Base-by-base conservation (phyloP, 2,329 filamentous ascomycete genomes). In the Ophiosphaerella narmari region DNA sequence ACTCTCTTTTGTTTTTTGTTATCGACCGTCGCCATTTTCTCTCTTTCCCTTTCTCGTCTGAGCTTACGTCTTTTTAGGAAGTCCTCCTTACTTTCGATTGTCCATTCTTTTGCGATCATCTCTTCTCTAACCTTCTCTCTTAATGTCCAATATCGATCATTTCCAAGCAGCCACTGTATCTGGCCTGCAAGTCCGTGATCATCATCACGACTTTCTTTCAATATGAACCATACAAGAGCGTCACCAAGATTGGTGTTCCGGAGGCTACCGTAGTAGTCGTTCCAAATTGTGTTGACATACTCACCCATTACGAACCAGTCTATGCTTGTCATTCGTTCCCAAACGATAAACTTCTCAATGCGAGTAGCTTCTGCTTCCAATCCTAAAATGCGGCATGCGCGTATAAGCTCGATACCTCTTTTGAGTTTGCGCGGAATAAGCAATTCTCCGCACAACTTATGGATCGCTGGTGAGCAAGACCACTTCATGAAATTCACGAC, bases 401-500 rank as follows among this genome's bases (percentile, higher is more conserved):
- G 31, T 3, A 34, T 36, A 1, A 48, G 48, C 5, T 43, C 40
- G 7, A 54, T 48, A 4, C 43, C 45, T 26, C 49, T 48, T 16
- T 39, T 43, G 18, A 46, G 34, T 26, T 41, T 39, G 9, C 43
- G 45, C 8, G 52, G 52, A 1, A 44, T 46, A 4, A n/a, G 26
- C 4, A 54, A 26, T 13, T 50, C 48, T 6, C 43, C 40, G 2
- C 31, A 41, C 2, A 33, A 31, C 8, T 31, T 26, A 13, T 34
- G 37, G 1, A 31, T 21, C 11, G 23, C 5, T 2, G 35, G 35
- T 5, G 9, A 9, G 24, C 52, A 51, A 33, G 43, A 50, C 21
- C 44, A 43, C 9, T 39, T 41, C 48, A 54, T 54, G 26, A 47
- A 54, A 13, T 48, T 31, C 8, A 54, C 31, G 9, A 51, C 44